Base-by-base conservation (phyloP, 306 rosid species). In the Hippophae gyantsensis region DNA sequence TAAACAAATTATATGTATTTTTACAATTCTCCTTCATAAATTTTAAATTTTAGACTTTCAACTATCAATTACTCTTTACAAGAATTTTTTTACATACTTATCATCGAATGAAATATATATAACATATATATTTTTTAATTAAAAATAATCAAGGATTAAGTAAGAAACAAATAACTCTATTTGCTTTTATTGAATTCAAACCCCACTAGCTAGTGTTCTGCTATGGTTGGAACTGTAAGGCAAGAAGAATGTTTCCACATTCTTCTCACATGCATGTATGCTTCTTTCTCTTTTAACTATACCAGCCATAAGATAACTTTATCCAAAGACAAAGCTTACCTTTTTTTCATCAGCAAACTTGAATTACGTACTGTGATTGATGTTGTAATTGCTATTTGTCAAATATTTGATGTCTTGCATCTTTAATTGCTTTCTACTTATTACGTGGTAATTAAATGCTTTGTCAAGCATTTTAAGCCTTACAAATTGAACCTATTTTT, bases 211-310 rank as follows among this genome's bases (percentile, higher is more conserved):
- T 18, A 18, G 1, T 65, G 52, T 58, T 63, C 75, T 69, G 84
- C 66, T 49, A 70, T 53, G 61, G 73, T 71, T 71, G 76, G 72
- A 75, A 64, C 70, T 42, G 52, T 69, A 56, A 72, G 69, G 54
- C 8, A 54, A 57, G 57, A 45, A 59, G 70, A 69, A 4, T 47
- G 55, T 7, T 23, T 66, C 55, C 52, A 64, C 69, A 18, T 51
- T 58, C 72, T 61, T 58, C 70, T 61, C 61, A 65, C 43, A 55
- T 42, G 88, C 43, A 55, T 42, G 88, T 79, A 75, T 63, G 88
- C 75, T 64, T 63, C 66, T 61, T 59, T 71, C 72, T 72, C 71
- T 57, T 57, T 72, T 49, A 66, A n/a, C 72, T 43, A 46, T 58
- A 48, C 48, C 12, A 54, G 43, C 51, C 58, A 38, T 54, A 43